Base-by-base conservation (phyloP, 1,284 basidiomycete species). In the Dichomitus squalens region DNA sequence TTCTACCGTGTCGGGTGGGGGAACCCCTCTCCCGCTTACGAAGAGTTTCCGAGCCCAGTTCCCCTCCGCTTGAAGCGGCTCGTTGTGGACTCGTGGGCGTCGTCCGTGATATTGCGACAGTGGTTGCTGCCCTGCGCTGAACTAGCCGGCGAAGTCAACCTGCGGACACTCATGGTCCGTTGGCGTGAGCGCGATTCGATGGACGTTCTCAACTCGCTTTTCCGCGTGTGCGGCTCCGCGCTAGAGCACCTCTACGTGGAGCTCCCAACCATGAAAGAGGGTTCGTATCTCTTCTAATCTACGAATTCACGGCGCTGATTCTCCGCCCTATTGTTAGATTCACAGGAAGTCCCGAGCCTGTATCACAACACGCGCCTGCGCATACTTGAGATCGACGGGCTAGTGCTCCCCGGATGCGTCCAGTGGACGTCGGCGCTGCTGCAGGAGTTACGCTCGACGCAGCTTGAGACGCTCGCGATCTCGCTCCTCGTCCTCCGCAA, bases 1-100 rank as follows among this genome's bases (percentile, higher is more conserved):
- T 59, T 63, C 50, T 58, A 60, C 31, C 60, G 61, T 29, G 57
- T 65, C 12, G 60, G 54, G 16, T 65, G 65, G 63, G 48, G 52
- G 27, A 47, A 53, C 53, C 46, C 52, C 7, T 55, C 58, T 18
- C 54, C 51, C 33, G 8, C 52, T 16, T 51, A 52, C 35, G 41
- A 48, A 21, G 38, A 39, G 4, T 33, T 48, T 16, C 41, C 56
- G 4, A 48, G 46, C 2, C 44, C 39, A 8, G 18, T 47, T 20
- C 41, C 44, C 12, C 48, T 55, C 4, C 57, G 34, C 9, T 50
- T 67, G 7, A 59, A 52, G 12, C 49, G 53, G n/a, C 59, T 67
- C 25, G 51, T 63, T 20, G 34, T 65, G 20, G 60, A 61, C 29
- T 60, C 64, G 16, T 63, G 61, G 60, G 58, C 64, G 12, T 48